Base-by-base conservation (phyloP, 163 green algal genomes). In the Volvox carteri region DNA sequence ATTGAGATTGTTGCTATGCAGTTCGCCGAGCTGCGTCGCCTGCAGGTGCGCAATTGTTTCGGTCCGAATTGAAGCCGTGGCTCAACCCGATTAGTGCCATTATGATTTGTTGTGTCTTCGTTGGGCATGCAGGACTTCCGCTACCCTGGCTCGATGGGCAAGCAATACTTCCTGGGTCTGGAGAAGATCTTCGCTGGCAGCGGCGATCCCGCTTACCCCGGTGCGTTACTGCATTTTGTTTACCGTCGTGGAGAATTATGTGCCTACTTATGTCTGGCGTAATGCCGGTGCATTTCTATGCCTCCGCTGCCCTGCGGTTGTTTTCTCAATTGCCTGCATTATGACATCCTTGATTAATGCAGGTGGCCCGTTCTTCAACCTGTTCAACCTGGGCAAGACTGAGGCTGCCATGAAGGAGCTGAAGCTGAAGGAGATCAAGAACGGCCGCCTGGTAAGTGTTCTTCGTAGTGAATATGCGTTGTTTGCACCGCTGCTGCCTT, bases 81-180 rank as follows among this genome's bases (percentile, higher is more conserved):
- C n/a, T n/a, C n/a, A n/a, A n/a, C n/a, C n/a, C n/a, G n/a, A n/a
- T n/a, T n/a, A n/a, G n/a, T n/a, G n/a, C n/a, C n/a, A n/a, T n/a
- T n/a, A n/a, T n/a, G n/a, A n/a, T n/a, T n/a, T n/a, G n/a, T 23
- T 46, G 65, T 39, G n/a, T 72, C 18, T 4, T 28, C 7, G 7
- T 46, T 28, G 2, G n/a, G n/a, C n/a, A n/a, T 68, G 19, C 86
- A 90, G 86, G 86, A 90, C 89, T 98, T 95, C 95, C 89, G 92
- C 83, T 95, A 98, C 87, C 97, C 97, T 46, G 97, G 97, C 90
- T 98, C 93, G 89, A 94, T 96, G 95, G 93, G 92, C 92, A 97
- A 99, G 95, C 97, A 99, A 94, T 98, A 98, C 93, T 99, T 99
- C 93, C 90, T 99, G 74, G 98, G 98, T 41, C 90, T 99, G 58